Evolutionary conservation across 2,329 filamentous ascomycete species (phyloP), one percentile per base, ranked within the genome.

Genomic region (Colletotrichum horii): DNA sequence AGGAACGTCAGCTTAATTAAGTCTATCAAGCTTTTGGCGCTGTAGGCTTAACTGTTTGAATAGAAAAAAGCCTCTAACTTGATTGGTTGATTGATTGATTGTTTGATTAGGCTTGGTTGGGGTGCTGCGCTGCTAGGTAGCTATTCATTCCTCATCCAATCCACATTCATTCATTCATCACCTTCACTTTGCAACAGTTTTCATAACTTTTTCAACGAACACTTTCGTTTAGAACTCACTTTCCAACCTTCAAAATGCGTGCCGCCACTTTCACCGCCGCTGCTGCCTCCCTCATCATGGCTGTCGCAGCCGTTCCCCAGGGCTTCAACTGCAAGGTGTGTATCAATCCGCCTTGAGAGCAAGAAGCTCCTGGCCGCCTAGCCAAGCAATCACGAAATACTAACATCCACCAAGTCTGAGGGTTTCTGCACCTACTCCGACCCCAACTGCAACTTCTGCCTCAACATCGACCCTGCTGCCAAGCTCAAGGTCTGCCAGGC

Each of bases 371-470:
- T 8, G 43, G 0, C 6, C 1, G 2, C 43, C 19, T 0, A 14
- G n/a, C 43, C 43, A 22, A n/a, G 6, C 43, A 28, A 28, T 15
- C 24, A 28, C 22, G 6, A 32, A 55, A n/a, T 24, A 28, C 19
- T 16, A 32, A 48, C 24, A 61, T 32, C 15, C 24, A 52, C 15
- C 15, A 30, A 26, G 16, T 43, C n/a, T 61, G 34, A 70, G 28
- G 68, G 68, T 9, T 70, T 70, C 68, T 70, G 68, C 38, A 55
- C 58, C 15, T 52, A 48, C 58, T 64, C 56, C 38, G 68, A 70
- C 68, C 68, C 58, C 38, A 65, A 70, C 68, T 70, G 68, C 38
- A 70, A 70, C 68, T 65, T 65, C 38, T 70, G 68, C 38, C 36
- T 70, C 4, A 36, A 56, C 38, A 70, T 70, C 8, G 16, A 32